Conservation (phyloP, 306 rosid genomes). For the Quercus dentata region DNA sequence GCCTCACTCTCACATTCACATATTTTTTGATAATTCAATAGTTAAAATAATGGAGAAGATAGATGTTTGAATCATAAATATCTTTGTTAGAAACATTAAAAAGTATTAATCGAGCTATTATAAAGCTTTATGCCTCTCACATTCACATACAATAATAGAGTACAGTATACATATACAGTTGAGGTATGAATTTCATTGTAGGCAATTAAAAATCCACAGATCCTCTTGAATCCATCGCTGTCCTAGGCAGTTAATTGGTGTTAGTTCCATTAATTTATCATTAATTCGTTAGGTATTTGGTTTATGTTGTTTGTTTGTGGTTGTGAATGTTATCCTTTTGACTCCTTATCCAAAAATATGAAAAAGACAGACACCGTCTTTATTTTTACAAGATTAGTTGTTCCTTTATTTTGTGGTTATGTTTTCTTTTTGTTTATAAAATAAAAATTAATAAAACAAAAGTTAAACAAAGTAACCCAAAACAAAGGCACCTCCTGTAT, state of each 20-base stretch:
- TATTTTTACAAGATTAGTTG: background rate
- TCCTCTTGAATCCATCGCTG: background rate
- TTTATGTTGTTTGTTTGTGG: background rate
- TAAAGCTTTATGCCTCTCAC: too few species aligned
- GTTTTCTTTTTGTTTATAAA: background rate
- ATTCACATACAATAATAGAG: too few species aligned
- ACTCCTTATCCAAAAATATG: background rate
- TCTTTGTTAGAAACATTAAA: too few species aligned
- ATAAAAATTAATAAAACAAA: background rate
- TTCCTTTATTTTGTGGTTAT: background rate
- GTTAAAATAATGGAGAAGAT: too few species aligned
- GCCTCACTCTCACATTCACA: too few species aligned
- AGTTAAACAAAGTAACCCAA: background rate
- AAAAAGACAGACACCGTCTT: background rate
- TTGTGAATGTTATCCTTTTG: background rate
- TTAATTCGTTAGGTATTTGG: background rate
- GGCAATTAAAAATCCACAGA: background rate
- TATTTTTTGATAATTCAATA: too few species aligned
- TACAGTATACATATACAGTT: too few species aligned
- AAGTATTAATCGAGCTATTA: too few species aligned
- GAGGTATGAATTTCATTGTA: background rate
- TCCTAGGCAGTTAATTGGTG: background rate
- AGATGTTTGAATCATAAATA: accelerated
- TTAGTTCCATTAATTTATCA: background rate
- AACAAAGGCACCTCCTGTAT: background rate